phyloP scores from a whole-genome alignment of 257 asterid genomes.

The Petrea volubilis region DNA sequence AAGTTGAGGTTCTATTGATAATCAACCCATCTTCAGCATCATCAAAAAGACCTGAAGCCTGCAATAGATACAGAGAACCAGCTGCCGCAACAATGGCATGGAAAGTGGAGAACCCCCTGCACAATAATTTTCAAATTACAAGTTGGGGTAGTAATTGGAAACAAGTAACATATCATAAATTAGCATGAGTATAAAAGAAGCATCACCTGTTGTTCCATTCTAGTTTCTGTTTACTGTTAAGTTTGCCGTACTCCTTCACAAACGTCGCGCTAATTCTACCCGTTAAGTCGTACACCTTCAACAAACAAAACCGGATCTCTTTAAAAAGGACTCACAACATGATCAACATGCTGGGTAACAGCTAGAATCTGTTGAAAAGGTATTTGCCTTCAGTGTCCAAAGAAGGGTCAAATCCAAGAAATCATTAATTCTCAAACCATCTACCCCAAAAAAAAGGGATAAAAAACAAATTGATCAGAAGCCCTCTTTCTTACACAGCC shows the following conservation, averaged over 20 bases:
- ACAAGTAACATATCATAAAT: background rate
- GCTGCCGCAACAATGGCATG: conserved; percentile 71
- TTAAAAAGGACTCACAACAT: conserved; percentile 24
- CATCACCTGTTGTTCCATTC: conserved; percentile 83
- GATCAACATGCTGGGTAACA: conserved; percentile 13
- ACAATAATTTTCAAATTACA: conserved; percentile 7
- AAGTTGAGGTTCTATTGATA: conserved; percentile 56
- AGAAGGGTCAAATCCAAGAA: conserved; percentile 4
- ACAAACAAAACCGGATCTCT: conserved; percentile 34
- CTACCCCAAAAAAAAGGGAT: background rate
- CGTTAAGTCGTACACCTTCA: conserved; percentile 79
- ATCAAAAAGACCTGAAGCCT: conserved; percentile 54
- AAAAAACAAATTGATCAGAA: background rate
- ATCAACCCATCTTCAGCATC: conserved; percentile 48
- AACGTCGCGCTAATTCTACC: conserved; percentile 54
- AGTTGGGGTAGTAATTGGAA: background rate
- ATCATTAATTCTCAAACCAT: background rate
- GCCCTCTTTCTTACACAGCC: background rate
- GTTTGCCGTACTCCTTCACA: conserved; percentile 51
- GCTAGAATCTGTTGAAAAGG: no score
- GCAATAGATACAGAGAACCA: conserved; percentile 65
- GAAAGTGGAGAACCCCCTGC: conserved; percentile 91
- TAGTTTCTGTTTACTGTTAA: conserved; percentile 51
- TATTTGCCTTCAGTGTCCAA: background rate
- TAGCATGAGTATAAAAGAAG: conserved; percentile 21